Evolutionary conservation across 2,329 filamentous ascomycete species (phyloP).

Genomic region (Claviceps cyperi): DNA sequence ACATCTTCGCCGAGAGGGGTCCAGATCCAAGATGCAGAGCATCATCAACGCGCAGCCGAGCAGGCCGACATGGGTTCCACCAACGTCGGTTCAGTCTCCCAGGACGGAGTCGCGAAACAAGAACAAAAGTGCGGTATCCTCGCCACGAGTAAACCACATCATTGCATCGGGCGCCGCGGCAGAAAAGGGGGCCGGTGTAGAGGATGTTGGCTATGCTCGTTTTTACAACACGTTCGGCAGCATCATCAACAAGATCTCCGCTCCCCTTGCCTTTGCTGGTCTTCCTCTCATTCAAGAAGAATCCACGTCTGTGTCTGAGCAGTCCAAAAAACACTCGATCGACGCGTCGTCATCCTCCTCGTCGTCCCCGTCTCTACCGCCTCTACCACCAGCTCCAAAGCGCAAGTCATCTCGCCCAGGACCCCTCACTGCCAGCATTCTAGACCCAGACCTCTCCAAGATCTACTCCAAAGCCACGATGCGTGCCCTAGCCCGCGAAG

Average conservation of each 20-base stretch:
- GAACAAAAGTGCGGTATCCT: constrained; percentile 11
- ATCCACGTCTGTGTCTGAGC: constrained; percentile 10
- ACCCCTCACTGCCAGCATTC: constrained; percentile 10
- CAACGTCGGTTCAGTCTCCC: constrained; percentile 14
- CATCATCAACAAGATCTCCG: constrained; percentile 76
- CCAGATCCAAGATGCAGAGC: constrained; percentile 38
- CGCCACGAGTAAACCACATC: constrained; percentile 13
- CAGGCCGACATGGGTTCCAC: constrained; percentile 39
- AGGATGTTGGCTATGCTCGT: constrained; percentile 69
- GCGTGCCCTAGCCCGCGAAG: constrained; percentile 58
- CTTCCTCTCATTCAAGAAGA: constrained; percentile 57
- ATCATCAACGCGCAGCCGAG: constrained; percentile 38
- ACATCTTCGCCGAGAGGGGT: constrained; percentile 34
- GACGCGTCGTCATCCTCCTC: constrained; percentile 12
- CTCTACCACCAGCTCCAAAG: constrained; percentile 4
- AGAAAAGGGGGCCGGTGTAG: constrained; percentile 9
- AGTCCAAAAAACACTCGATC: constrained; percentile 9
- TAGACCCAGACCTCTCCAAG: constrained; percentile 63
- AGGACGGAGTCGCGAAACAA: constrained; percentile 14
- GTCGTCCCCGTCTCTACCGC: constrained; percentile 15
- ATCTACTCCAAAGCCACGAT: constrained; percentile 79
- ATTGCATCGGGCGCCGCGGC: constrained; percentile 4
- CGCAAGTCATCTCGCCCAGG: constrained; percentile 16
- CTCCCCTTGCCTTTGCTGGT: constrained; percentile 83
- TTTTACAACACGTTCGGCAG: constrained; percentile 90